These are phyloP conservation scores for Ormosia semicastrata DNA, from an alignment of 306 rosid species.

Conservation along the genomic window DNA sequence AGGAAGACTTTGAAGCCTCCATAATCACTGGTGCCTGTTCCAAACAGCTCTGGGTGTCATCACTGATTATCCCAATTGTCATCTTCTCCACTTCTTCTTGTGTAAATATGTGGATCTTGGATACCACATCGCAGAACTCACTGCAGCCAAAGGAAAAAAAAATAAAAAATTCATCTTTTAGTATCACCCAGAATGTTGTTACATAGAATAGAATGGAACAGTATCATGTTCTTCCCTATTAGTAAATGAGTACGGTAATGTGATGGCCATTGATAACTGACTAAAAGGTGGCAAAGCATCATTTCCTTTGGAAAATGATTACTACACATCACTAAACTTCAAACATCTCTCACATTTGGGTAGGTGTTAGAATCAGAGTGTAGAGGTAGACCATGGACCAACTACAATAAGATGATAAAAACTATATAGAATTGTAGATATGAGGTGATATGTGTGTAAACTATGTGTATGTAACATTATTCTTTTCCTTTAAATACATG, in stretches of 20 bases:
- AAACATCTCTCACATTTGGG: too few species aligned
- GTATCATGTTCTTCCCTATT: not conserved
- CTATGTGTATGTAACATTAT: too few species aligned
- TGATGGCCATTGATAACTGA: not conserved
- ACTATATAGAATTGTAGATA: too few species aligned
- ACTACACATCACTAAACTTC: not conserved
- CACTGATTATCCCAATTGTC: constrained; percentile 72
- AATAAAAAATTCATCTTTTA: not conserved
- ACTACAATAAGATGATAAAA: not conserved
- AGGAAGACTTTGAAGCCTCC: constrained; percentile 86
- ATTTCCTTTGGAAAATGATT: not conserved
- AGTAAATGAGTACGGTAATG: not conserved
- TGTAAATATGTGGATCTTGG: constrained; percentile 81
- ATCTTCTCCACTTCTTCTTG: constrained; percentile 96
- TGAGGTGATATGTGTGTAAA: too few species aligned
- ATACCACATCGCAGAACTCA: constrained; percentile 79
- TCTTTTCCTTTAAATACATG: not conserved
- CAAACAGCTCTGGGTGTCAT: constrained; percentile 87
- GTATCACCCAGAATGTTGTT: not conserved
- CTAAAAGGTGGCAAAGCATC: constrained; percentile 21
- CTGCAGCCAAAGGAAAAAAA: constrained; percentile 47
- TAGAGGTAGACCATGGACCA: not conserved
- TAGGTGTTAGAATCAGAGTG: not conserved
- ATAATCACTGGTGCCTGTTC: constrained; percentile 68
- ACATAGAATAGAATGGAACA: not conserved